Evolutionary conservation across 2,329 filamentous ascomycete species (phyloP).

Genomic region (Daldinia sp.): DNA sequence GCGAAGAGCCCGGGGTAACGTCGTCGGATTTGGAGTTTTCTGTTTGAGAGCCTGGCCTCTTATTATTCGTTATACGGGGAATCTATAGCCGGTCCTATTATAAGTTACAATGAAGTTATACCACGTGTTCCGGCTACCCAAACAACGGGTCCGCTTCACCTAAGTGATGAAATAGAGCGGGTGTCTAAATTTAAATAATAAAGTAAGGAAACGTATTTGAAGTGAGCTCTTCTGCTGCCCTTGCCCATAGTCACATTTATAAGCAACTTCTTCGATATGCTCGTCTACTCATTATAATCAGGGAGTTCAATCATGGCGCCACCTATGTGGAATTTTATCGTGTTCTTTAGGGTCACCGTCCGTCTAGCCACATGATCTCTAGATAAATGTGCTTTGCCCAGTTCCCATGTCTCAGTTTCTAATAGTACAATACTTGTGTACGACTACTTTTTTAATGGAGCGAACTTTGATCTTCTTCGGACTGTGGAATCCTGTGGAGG

Average conservation of each 20-base stretch:
- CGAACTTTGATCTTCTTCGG: background rate
- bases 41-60: background rate
- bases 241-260: background rate
- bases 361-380: background rate
- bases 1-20: background rate
- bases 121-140: background rate
- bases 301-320: background rate
- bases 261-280: background rate
- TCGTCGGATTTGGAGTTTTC: background rate
- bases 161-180: background rate
- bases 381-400: background rate
- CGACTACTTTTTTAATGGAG: background rate
- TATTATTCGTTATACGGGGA: background rate
- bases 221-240: too few relatives aligned
- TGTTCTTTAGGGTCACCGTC: background rate
- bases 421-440: background rate
- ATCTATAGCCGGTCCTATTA: background rate
- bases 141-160: background rate
- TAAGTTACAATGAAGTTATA: background rate
- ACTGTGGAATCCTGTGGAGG: background rate
- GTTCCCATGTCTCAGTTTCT: background rate
- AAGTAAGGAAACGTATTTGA: too few relatives aligned
- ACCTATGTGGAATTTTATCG: background rate
- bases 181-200: background rate
- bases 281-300: too few relatives aligned